phyloP scores from a whole-genome alignment of 225 moss, liverwort and hornwort species.

The Marchantia paleacea region DNA sequence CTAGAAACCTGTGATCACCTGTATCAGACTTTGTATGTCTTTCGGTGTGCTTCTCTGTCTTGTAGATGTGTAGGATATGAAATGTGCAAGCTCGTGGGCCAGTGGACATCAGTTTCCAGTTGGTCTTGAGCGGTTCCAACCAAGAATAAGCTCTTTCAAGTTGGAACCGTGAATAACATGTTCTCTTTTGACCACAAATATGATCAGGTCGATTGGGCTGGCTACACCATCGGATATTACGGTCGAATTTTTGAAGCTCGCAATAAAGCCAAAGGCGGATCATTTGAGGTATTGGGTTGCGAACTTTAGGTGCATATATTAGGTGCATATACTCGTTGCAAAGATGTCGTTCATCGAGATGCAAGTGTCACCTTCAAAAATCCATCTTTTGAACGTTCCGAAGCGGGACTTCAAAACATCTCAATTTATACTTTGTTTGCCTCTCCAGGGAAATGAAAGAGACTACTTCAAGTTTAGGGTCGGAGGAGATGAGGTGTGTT shows the following conservation, averaged over 20 bases:
- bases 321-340: not conserved
- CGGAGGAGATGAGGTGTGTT: conserved; percentile 68
- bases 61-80: not conserved
- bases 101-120: not conserved
- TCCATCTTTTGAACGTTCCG: not conserved
- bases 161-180: not conserved
- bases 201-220: conserved; percentile 88
- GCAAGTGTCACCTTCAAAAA: not conserved
- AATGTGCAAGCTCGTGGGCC: not conserved
- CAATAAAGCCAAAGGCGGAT: conserved; percentile 96
- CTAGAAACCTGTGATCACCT: not conserved
- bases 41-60: not conserved
- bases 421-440: not conserved
- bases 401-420: not conserved
- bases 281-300: conserved; percentile 76
- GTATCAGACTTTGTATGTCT: not conserved
- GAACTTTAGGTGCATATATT: not conserved
- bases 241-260: conserved; percentile 98
- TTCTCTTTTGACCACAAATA: not conserved
- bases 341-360: not conserved
- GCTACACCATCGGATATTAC: conserved; percentile 97
- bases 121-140: not conserved
- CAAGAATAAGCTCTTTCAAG: not conserved
- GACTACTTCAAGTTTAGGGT: conserved; percentile 77
- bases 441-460: conserved; percentile 67